Conservation (phyloP, 345 rosid species). For the Barbarea vulgaris region DNA sequence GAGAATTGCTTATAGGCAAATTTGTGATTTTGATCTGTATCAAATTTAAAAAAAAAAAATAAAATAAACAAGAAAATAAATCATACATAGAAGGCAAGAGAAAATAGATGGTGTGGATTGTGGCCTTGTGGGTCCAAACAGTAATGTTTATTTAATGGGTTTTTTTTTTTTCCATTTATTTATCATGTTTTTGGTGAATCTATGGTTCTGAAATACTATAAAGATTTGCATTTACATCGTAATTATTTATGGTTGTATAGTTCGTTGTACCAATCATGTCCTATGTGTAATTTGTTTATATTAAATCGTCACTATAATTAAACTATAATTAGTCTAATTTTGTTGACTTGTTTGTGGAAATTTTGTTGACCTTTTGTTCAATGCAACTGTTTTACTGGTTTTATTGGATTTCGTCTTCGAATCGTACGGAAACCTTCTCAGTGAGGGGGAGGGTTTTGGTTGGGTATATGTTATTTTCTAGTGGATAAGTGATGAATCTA, state of each 20-base stretch:
- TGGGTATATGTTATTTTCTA: not conserved
- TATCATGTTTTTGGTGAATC: constrained; percentile 9
- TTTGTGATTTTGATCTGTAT: constrained; percentile 23
- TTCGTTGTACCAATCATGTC: constrained; percentile 3
- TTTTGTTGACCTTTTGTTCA: constrained; percentile 6
- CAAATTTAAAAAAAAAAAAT: not conserved
- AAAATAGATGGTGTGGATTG: constrained; percentile 10
- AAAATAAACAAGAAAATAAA: not conserved
- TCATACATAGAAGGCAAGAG: too few relatives aligned
- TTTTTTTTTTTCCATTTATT: not conserved
- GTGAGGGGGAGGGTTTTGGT: not conserved
- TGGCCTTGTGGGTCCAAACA: constrained; percentile 25
- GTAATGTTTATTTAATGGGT: constrained; percentile 16
- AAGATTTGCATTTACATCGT: constrained; percentile 19
- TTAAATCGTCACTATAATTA: not conserved
- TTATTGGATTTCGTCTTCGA: not conserved
- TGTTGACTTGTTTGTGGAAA: constrained; percentile 7
- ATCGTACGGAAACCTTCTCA: not conserved
- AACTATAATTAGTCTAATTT: not conserved
- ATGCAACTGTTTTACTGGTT: not conserved
- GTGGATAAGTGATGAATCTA: not conserved
- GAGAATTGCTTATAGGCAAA: not conserved
- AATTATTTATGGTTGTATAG: not conserved
- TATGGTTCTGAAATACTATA: constrained; percentile 21
- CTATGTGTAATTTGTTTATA: not conserved